Evolutionary conservation across 164 flowering plant genomes (phyloP).

Genomic region (Umbellularia californica): DNA sequence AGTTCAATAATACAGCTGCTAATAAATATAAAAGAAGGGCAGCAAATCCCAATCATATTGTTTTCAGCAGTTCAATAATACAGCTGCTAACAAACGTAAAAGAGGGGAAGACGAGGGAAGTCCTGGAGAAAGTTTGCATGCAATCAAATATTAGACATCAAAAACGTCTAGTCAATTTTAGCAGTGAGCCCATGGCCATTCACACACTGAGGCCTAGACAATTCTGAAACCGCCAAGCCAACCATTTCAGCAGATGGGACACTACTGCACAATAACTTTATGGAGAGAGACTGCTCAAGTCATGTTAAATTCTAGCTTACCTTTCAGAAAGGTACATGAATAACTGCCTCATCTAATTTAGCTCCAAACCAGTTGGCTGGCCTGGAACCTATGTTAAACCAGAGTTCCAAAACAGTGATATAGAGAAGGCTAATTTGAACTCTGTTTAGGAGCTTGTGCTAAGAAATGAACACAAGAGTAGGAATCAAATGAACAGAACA

Average conservation of each 20-base stretch:
- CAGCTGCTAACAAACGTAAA: background rate
- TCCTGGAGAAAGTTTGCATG: background rate
- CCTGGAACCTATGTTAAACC: background rate
- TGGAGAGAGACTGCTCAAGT: background rate
- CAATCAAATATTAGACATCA: background rate
- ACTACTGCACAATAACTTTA: background rate
- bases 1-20: background rate
- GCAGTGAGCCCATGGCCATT: background rate
- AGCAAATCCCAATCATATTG: background rate
- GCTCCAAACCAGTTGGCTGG: background rate
- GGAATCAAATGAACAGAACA: background rate
- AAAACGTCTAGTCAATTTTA: background rate
- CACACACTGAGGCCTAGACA: background rate
- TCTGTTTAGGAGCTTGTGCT: background rate
- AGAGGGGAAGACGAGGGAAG: background rate
- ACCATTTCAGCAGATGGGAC: background rate
- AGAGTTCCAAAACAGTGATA: background rate
- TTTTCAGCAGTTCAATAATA: background rate
- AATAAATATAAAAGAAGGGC: background rate
- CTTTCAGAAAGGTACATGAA: background rate
- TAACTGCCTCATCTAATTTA: background rate
- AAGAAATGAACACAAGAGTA: background rate
- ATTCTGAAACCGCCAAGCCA: background rate
- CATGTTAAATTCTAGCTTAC: background rate
- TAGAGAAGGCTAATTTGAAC: background rate